Base-by-base conservation (phyloP, 78 protist genomes). In the Anaeramoeba ignava region DNA sequence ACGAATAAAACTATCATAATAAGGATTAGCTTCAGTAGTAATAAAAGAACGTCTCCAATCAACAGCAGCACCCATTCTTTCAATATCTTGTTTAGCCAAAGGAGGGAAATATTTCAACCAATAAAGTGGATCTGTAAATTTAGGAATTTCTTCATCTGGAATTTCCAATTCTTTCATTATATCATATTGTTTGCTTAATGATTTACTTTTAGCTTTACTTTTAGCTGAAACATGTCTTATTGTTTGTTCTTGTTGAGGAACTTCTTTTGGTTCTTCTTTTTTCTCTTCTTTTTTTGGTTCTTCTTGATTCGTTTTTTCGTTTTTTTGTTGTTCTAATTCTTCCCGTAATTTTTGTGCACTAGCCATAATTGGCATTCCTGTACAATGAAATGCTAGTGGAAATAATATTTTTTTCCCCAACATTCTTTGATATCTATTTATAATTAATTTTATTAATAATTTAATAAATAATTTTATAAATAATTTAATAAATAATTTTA, bases 361-460 rank as follows among this genome's bases (percentile, higher is more conserved):
- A 2, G 96, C 99, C 92, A 90, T 90, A 90, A 98, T 98, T 68
- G 99, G 99, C 99, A 97, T 98, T 80, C 99, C 99, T 0, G 99
- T 98, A 90, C 98, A 94, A 91, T 98, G 99, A 87, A 98, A 97
- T 0, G 91, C 98, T 81, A 98, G 95, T 27, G 99, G 99, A 87
- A 94, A 97, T 42, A 98, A 93, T 31, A 83, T 90, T 23, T 89
- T 12, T 90, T 93, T 89, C 38, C 99, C 99, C 78, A 87, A 81
- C 84, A 97, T 80, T 12, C 95, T 90, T 87, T 95, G 88, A 85
- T 88, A 98, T n/a, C n/a, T n/a, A n/a, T n/a, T n/a, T n/a, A n/a
- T n/a, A n/a, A n/a, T n/a, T n/a, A n/a, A n/a, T n/a, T n/a, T n/a
- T n/a, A n/a, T n/a, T n/a, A n/a, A n/a, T n/a, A n/a, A n/a, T n/a